These are phyloP conservation scores for Tuctoria greenei DNA, from an alignment of 176 grass and related monocot genomes.

Conservation along the genomic window DNA sequence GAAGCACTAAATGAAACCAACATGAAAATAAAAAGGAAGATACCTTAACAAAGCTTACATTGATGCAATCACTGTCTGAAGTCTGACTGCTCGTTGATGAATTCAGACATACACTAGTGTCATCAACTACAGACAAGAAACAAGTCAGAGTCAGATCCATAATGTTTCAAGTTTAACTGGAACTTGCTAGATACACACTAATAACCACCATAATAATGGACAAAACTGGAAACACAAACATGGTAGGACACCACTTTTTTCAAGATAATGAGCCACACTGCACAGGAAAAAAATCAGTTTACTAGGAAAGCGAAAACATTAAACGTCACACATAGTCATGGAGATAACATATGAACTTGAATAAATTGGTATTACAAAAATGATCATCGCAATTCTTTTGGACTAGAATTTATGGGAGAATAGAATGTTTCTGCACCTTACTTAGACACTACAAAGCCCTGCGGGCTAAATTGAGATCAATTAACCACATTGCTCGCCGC, in stretches of 20 bases:
- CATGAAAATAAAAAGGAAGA: not conserved
- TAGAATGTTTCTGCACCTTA: too few relatives aligned
- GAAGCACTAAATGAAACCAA: not conserved
- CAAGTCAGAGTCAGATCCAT: not conserved
- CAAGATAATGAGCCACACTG: slow-evolving; percentile 49
- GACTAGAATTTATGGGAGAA: too few relatives aligned
- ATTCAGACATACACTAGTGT: slow-evolving; percentile 61
- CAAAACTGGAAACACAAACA: slow-evolving; percentile 48
- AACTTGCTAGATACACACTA: not conserved
- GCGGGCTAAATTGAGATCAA: too few relatives aligned
- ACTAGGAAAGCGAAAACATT: too few relatives aligned
- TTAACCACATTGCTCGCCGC: too few relatives aligned
- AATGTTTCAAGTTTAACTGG: not conserved
- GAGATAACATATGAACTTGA: too few relatives aligned
- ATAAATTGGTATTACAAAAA: too few relatives aligned
- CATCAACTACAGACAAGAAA: slow-evolving; percentile 61
- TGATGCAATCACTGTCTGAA: slow-evolving; percentile 60
- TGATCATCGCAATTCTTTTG: too few relatives aligned
- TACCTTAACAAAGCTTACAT: slow-evolving; percentile 88
- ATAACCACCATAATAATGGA: slow-evolving; percentile 22
- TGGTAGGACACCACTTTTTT: slow-evolving; percentile 79
- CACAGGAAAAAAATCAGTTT: slow-evolving; percentile 37
- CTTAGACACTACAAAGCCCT: too few relatives aligned
- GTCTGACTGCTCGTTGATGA: slow-evolving; percentile 26
- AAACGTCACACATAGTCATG: too few relatives aligned